These are phyloP conservation scores for Mortierella sp. DNA, from an alignment of 371 early-diverging fungal species.

Conservation along the genomic window DNA sequence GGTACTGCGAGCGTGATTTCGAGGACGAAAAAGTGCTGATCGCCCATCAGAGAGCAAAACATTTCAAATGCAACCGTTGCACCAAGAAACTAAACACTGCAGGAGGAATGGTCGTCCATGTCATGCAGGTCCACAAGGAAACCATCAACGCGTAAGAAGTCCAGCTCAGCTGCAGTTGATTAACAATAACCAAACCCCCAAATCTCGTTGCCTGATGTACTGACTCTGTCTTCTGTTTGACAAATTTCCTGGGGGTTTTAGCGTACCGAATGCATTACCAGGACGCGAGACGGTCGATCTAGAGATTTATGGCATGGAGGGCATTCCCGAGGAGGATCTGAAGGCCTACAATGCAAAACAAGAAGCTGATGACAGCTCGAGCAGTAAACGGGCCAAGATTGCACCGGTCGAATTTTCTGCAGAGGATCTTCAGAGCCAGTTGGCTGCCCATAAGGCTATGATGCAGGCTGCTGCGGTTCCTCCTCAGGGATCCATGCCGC, in stretches of 20 bases:
- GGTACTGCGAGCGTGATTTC: constrained; percentile 98
- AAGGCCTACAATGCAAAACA: constrained; percentile 58
- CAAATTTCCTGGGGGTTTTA: constrained; percentile 27
- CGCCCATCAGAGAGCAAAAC: constrained; percentile 91
- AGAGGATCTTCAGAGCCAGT: constrained; percentile 47
- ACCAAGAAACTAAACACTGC: constrained; percentile 90
- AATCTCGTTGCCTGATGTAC: neutral
- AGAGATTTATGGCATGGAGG: constrained; percentile 96
- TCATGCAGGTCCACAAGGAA: constrained; percentile 94
- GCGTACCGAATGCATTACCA: constrained; percentile 88
- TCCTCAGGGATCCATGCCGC: constrained; percentile 1
- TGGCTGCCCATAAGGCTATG: constrained; percentile 49
- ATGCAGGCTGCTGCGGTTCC: constrained; percentile 35
- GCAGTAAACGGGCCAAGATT: constrained; percentile 42
- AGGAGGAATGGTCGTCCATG: constrained; percentile 92
- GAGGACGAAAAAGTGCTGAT: constrained; percentile 96
- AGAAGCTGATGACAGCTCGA: constrained; percentile 30
- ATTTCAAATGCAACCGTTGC: constrained; percentile 92
- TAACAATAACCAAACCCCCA: too few species aligned
- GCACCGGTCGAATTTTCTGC: constrained; percentile 33
- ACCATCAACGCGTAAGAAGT: constrained; percentile 74
- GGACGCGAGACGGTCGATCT: constrained; percentile 89
- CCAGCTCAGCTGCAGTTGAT: neutral
- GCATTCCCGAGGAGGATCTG: constrained; percentile 89
- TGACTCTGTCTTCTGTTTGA: neutral